Evolutionary conservation across 257 asterid genomes (phyloP).

Genomic region (Vinca minor): DNA sequence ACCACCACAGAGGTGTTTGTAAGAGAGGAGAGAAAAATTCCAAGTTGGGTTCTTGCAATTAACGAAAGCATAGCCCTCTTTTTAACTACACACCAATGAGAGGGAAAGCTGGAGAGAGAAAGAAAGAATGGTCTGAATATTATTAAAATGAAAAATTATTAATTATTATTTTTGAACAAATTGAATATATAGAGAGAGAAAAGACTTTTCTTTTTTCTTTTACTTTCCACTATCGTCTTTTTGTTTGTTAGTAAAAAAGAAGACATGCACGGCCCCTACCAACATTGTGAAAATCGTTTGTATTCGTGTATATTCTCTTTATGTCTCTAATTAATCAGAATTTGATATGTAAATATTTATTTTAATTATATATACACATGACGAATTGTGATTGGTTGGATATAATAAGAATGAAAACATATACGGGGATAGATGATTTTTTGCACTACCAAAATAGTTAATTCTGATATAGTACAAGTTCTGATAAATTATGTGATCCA

Average conservation of each 20-base stretch:
- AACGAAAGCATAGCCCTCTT: constrained; percentile 13
- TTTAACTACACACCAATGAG: constrained; percentile 25
- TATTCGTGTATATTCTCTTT: no score
- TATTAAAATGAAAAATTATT: constrained; percentile 1
- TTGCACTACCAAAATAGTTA: no score
- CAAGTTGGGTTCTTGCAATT: constrained; percentile 14
- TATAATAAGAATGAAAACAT: no score
- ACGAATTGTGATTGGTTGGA: no score
- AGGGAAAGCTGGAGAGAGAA: constrained; percentile 32
- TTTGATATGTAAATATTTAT: no score
- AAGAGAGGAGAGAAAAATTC: not conserved
- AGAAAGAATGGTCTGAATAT: constrained; percentile 10
- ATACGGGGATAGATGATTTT: no score
- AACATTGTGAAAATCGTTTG: no score
- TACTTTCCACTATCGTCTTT: constrained; percentile 10
- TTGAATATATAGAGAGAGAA: constrained; percentile 2
- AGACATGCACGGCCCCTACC: constrained; percentile 20
- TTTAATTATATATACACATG: no score
- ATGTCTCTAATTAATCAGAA: no score
- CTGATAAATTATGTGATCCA: no score
- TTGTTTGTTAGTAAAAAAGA: constrained; percentile 15
- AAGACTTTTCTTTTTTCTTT: constrained; percentile 17
- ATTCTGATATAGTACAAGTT: no score
- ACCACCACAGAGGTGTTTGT: constrained; percentile 7
- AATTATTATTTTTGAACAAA: no score